Base-by-base conservation (phyloP, 23 red algal species). In the Gracilaria gracilis region DNA sequence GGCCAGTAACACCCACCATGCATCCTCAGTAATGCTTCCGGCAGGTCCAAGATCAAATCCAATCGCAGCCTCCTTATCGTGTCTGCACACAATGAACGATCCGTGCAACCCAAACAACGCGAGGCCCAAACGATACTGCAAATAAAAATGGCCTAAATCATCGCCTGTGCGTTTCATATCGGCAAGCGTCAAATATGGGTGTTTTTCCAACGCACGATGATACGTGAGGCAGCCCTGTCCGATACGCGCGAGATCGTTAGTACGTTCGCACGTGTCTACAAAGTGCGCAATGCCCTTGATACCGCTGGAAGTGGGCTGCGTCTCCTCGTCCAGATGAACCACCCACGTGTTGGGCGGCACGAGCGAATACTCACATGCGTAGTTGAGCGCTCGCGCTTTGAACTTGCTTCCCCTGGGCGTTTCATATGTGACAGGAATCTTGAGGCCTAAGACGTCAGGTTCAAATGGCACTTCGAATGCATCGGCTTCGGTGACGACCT, bases 251-350 rank as follows among this genome's bases (percentile, higher is more conserved):
- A 88, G 29, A 6, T 88, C 84, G 34, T 35, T 66, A 19, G 58
- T 54, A 0, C 57, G 67, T 25, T 88, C 84, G 20, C 84, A 88
- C 27, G 59, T 28, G 1, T 7, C 71, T 34, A 88, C 84, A 75
- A 88, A 76, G 1, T 35, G 61, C 40, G 84, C 84, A 61, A 88
- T 88, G 28, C 84, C 84, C 71, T 74, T 88, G n/a, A 88, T 59
- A 14, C 67, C 64, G 28, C 84, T 74, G 1, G 84, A 72, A 29
- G 84, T 88, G 19, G 71, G 71, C 34, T 78, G 67, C 84, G 84
- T 76, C 71, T 88, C 84, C 71, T 88, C 84, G 48, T 88, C 84
- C 31, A 88, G 48, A 31, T 88, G 84, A 28, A 88, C 84, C n/a
- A 88, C 37, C 84, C 84, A 88, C 47, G 84, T 78, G 29, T 77